Evolutionary conservation across 1,284 basidiomycete species (phyloP), one percentile per base, ranked within the genome.

Genomic region (Fomitopsis schrenkii): DNA sequence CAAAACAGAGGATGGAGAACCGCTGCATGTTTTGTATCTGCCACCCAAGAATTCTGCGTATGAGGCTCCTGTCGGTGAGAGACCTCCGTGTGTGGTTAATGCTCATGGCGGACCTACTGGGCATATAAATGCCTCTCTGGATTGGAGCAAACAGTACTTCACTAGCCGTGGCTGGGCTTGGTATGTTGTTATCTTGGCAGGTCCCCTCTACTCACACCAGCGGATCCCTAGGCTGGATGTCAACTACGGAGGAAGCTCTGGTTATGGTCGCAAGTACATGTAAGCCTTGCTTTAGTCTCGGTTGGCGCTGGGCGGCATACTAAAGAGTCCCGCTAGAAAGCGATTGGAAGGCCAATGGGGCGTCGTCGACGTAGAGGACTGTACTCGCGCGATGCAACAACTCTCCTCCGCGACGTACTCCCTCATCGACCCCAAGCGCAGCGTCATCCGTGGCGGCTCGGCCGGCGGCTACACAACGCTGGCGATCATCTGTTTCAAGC

Each of bases 41-140:
- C 76, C 82, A 3, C 90, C 90, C 0, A 77, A 75, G 28, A 91
- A 90, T 65, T 83, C 83, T 0, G 72, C 77, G 0, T 90, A 83
- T 67, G 83, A 79, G 0, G 77, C 77, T 0, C 79, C 72, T 17
- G 72, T 80, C 0, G 79, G 76, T 1, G 84, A 87, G 68, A 79
- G 79, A 22, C 89, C 90, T 0, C 90, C 90, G 0, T 85, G 84
- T 64, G 76, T 91, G 15, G 75, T 90, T 7, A 72, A 77, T 46
- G 79, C 82, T 1, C 89, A 92, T 64, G 89, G 89, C 3, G 89
- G 90, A 0, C 90, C 90, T 0, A 91, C 88, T 0, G 66, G 65
- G 0, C 67, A 77, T 4, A 73, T 78, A 0, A 48, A 64, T 1
- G 81, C 84, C 58, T 80, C 78, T 0, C 70, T 92, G 35, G 72